A percentile compares a stretch with the other conserved stretches of the same genome.
Evolutionary conservation across 2,329 filamentous ascomycete genomes (phyloP).

Genomic region (Raffaelea deltoideospora): DNA sequence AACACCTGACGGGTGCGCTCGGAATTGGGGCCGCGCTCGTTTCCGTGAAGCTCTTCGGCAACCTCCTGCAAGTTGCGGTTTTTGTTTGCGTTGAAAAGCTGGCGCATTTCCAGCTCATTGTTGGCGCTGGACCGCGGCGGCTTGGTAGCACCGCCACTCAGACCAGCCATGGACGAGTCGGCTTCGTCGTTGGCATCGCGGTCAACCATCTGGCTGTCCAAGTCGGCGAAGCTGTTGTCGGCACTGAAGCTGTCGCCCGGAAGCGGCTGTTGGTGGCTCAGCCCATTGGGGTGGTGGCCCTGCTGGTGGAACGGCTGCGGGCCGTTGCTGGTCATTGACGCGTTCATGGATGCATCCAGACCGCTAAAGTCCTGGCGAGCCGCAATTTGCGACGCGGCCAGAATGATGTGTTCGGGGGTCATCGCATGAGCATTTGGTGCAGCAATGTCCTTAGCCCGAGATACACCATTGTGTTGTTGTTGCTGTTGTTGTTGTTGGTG

Average conservation of each 20-base stretch:
- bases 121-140: conserved; percentile 56
- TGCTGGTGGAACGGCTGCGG: conserved; percentile 29
- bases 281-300: conserved; percentile 10
- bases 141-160: conserved; percentile 33
- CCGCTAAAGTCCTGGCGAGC: conserved; percentile 27
- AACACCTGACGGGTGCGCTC: conserved; percentile 76
- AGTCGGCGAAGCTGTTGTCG: conserved; percentile 40
- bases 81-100: conserved; percentile 56
- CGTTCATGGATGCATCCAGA: conserved; percentile 34
- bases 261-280: conserved; percentile 36
- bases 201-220: conserved; percentile 43
- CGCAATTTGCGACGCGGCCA: conserved; percentile 41
- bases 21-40: conserved; percentile 65
- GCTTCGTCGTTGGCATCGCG: conserved; percentile 43
- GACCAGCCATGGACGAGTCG: conserved; percentile 30
- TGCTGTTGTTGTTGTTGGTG: conserved; percentile 31
- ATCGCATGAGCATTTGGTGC: conserved; percentile 25
- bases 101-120: conserved; percentile 67
- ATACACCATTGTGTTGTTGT: too few species aligned
- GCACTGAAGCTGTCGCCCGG: conserved; percentile 36
- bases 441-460: conserved; percentile 17
- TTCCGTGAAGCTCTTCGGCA: conserved; percentile 60
- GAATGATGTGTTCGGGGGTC: conserved; percentile 43
- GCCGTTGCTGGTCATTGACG: conserved; percentile 22
- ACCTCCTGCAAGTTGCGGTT: conserved; percentile 55